Evolutionary conservation across 768 basidiomycete genomes (phyloP), one percentile per base, ranked within the genome.

Genomic region (Pulveroboletus ravenelii): DNA sequence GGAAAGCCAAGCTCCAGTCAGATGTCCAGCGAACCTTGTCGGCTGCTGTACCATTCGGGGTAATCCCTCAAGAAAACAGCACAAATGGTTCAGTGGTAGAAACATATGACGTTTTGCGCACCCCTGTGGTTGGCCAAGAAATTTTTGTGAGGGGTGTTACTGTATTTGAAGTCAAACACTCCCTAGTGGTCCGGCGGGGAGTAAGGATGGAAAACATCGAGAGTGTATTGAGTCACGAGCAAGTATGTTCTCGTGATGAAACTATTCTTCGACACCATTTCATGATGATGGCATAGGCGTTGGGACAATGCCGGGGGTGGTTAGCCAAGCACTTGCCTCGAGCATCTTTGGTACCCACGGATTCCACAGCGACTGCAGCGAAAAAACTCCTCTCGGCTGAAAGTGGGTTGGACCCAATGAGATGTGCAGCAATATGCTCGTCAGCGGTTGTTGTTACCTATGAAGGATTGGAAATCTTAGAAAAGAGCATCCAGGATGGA

Each of bases 31-130:
- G 74, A 39, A 66, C 76, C 15, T 65, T 90, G 36, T 74, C 78
- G 6, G 49, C 70, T 10, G 62, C 62, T 6, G 61, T 69, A 13
- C 67, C 71, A 30, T 72, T 80, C 42, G 88, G 78, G 23, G 74
- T 91, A n/a, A 72, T 90, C 27, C 89, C 89, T 18, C 85, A 87
- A 64, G 89, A 92, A 66, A 92, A 92, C 58, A 81, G 81, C 14
- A 85, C 80, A 32, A 84, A 82, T 56, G 89, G 89, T 10, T 73
- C 70, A 15, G 89, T 92, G 7, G 68, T 80, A 18, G 89, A 92
- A 65, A 86, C 87, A 1, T 89, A 87, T 60, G 83, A 89, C 59
- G 54, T 70, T 31, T 68, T 90, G 41, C 81, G 84, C 23, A 55
- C 52, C n/a, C 58, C 67, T 34, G 53, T 55, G 6, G 54, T 73